phyloP scores from a whole-genome alignment of 495 filamentous ascomycete species.

The Penicillium cataractarum region DNA sequence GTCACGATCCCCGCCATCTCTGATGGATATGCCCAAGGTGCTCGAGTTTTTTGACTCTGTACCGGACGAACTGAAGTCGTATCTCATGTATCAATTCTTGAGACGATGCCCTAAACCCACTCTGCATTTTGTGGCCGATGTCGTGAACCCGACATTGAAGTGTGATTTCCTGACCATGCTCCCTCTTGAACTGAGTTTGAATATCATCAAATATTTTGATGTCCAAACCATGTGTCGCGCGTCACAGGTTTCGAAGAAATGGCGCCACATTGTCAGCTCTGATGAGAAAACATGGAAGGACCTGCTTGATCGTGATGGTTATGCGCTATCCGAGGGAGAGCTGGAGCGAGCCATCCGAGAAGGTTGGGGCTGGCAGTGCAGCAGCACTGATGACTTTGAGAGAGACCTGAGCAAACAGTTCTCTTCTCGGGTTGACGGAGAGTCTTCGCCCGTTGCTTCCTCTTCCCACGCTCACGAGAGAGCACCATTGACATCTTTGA shows the following conservation, averaged over 20 bases:
- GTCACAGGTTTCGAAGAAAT: constrained; percentile 91
- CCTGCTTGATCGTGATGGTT: constrained; percentile 83
- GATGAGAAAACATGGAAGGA: constrained; percentile 97
- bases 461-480: constrained; percentile 34
- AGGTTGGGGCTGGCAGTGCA: constrained; percentile 99
- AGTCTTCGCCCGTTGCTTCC: constrained; percentile 38
- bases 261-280: constrained; percentile 85
- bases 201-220: constrained; percentile 86
- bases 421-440: constrained; percentile 50
- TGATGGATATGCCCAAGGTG: constrained; percentile 80
- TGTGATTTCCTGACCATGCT: constrained; percentile 87
- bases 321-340: constrained; percentile 76
- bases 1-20: constrained; percentile 40
- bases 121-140: constrained; percentile 85
- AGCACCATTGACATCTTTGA: constrained; percentile 23
- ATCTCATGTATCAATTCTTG: constrained; percentile 94
- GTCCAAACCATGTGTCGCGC: constrained; percentile 85
- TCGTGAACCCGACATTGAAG: constrained; percentile 95
- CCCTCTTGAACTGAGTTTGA: constrained; percentile 82
- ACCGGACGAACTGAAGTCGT: constrained; percentile 84
- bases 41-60: constrained; percentile 89
- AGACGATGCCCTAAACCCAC: constrained; percentile 87
- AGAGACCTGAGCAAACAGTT: constrained; percentile 68
- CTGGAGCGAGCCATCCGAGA: constrained; percentile 83
- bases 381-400: constrained; percentile 74